Base-by-base conservation (phyloP, 495 filamentous ascomycete genomes). In the Cladorrhinum samala region DNA sequence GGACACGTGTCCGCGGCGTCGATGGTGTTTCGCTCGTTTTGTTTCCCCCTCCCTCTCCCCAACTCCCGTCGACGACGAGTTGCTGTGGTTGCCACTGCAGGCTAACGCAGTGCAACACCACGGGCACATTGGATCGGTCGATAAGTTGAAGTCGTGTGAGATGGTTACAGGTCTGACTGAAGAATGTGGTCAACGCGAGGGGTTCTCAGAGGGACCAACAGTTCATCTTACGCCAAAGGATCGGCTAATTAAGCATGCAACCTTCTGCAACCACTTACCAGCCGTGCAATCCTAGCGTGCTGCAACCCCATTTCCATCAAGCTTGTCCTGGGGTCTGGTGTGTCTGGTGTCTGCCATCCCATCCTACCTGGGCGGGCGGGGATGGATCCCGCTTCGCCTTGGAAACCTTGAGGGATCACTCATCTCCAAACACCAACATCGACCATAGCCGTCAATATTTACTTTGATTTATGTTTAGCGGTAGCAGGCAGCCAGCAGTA, bases 1-100 rank as follows among this genome's bases (percentile, higher is more conserved):
- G 48, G 39, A 51, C 46, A 47, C 52, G 52, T 54, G 50, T 53
- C 30, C 50, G 18, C 17, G 38, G 37, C 24, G 24, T 37, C 24
- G 9, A 36, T 19, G 49, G 39, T 43, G 49, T 40, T 42, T 42
- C 38, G 49, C 39, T 30, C 38, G 13, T 30, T 18, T 37, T 27
- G 18, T 42, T 37, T 42, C 27, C 23, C 30, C 49, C 37, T n/a
- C 20, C 23, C 16, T 18, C 42, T 50, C 19, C 49, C 38, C 49
- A 17, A n/a, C n/a, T n/a, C 19, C 45, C 38, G 13, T 20, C 19
- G 21, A 14, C 37, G 17, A 43, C 21, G 18, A 44, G 19, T 27
- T 11, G 49, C 16, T 17, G 17, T 17, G 21, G 30, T 27, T 42
- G 49, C 33, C 46, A 45, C 27, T 37, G 38, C 46, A 39, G 24